Base-by-base conservation (phyloP, 345 rosid species). In the Firmiana major region DNA sequence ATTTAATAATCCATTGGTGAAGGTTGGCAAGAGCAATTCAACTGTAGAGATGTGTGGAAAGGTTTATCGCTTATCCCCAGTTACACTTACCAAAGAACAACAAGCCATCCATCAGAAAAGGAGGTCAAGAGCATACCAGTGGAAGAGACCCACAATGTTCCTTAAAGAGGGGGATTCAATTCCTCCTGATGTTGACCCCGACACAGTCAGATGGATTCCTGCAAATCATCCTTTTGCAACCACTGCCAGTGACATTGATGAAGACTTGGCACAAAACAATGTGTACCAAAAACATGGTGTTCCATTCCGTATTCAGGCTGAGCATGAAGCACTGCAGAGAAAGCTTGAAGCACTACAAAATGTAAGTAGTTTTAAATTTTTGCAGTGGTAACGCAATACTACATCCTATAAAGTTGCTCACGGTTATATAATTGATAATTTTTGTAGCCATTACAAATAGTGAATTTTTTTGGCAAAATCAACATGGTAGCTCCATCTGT, bases 151-250 rank as follows among this genome's bases (percentile, higher is more conserved):
- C 17, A 87, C 97, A 0, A 70, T 90, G 9, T 93, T 96, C 80
- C 91, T 96, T 5, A 93, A 93, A 86, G 99, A 96, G 86, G 99
- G 98, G 42, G 97, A 96, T 79, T 82, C 87, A 0, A 66, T 93
- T 75, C 98, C 99, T 46, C 87, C 92, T 73, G 97, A 96, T 79
- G 91, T 92, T 48, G 98, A 93, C 79, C 97, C 98, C 1, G 99
- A 96, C 57, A 90, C 97, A 0, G 79, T 96, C 78, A 86, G 99
- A 84, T 96, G 99, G 99, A 96, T 96, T 84, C 99, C 98, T n/a
- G 87, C 94, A 7, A 96, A 96, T 81, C 99, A 96, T 82, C 99
- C 99, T 43, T 96, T 96, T 82, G 98, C 99, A 49, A 92, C 98
- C 49, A 93, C 92, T 11, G 89, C 89, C 53, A 89, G 88, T 65